Percentiles rank a stretch among this genome's conserved stretches.
These are phyloP conservation scores for Trypanosoma cruzi DNA, from an alignment of 208 protist genomes.

Conservation along the genomic window DNA sequence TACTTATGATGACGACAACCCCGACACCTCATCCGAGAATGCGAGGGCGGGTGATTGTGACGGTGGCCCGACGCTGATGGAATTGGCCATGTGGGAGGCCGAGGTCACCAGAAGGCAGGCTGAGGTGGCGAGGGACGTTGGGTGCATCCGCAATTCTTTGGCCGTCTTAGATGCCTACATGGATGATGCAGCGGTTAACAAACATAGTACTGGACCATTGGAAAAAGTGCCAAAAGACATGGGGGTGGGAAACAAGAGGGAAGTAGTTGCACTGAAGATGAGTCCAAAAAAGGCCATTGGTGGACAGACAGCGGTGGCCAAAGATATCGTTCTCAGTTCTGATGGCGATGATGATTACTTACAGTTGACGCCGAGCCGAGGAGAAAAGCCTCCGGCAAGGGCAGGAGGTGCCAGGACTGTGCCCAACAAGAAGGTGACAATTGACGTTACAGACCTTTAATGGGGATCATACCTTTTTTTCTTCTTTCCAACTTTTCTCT, in stretches of 20 bases:
- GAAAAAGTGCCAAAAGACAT: background rate
- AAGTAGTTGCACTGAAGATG: background rate
- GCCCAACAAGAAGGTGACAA: background rate
- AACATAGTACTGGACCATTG: background rate
- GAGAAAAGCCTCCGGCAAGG: background rate
- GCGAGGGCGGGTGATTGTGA: background rate
- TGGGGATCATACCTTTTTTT: background rate
- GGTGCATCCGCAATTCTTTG: background rate
- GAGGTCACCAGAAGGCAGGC: background rate
- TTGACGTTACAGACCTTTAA: conserved; percentile 9
- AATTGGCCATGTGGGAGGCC: conserved; percentile 15
- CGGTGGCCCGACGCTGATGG: conserved; percentile 13
- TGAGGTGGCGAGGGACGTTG: conserved; percentile 3
- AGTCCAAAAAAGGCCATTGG: background rate
- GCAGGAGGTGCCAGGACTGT: background rate
- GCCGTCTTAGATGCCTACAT: background rate
- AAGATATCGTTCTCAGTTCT: background rate
- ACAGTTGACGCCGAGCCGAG: background rate
- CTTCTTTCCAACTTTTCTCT: background rate
- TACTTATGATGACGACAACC: background rate
- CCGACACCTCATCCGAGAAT: background rate
- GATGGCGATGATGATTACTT: conserved; percentile 6
- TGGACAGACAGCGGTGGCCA: background rate
- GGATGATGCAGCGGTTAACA: background rate
- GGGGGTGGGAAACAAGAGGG: background rate